Evolutionary conservation across 2,329 filamentous ascomycete genomes (phyloP).

Genomic region (Pyrenophora graminea): DNA sequence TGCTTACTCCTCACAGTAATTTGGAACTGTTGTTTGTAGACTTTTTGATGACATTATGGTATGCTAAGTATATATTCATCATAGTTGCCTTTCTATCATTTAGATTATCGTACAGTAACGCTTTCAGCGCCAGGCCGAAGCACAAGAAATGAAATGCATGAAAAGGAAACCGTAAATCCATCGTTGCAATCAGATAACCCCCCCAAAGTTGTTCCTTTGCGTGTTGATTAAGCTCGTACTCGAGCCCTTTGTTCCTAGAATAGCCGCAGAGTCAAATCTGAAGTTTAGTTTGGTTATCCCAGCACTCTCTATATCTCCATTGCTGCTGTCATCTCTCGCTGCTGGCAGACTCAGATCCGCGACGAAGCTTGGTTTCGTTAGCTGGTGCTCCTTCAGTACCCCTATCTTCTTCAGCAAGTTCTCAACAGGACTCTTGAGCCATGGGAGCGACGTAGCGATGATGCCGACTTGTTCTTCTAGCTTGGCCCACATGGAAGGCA

Average conservation of each 20-base stretch:
- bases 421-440: conserved; percentile 28
- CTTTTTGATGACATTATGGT: background rate
- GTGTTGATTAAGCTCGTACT: conserved; percentile 1
- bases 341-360: conserved; percentile 12
- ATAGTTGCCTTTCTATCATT: no score
- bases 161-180: background rate
- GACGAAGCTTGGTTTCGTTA: conserved; percentile 28
- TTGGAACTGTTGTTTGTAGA: no score
- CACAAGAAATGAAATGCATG: conserved; percentile 1
- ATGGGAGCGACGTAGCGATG: conserved; percentile 32
- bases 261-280: conserved; percentile 20
- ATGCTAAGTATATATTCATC: background rate
- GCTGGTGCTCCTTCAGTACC: conserved; percentile 21
- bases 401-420: conserved; percentile 25
- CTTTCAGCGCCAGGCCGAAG: conserved; percentile 7
- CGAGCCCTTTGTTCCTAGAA: conserved; percentile 15
- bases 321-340: conserved; percentile 9
- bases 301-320: conserved; percentile 9
- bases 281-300: conserved; percentile 14
- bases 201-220: background rate
- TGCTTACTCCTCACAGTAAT: background rate
- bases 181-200: conserved; percentile 5
- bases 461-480: conserved; percentile 35
- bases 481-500: conserved; percentile 31
- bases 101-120: background rate